Evolutionary conservation across 345 rosid genomes (phyloP), one percentile per base, ranked within the genome.

Genomic region (Physaria fendleri): DNA sequence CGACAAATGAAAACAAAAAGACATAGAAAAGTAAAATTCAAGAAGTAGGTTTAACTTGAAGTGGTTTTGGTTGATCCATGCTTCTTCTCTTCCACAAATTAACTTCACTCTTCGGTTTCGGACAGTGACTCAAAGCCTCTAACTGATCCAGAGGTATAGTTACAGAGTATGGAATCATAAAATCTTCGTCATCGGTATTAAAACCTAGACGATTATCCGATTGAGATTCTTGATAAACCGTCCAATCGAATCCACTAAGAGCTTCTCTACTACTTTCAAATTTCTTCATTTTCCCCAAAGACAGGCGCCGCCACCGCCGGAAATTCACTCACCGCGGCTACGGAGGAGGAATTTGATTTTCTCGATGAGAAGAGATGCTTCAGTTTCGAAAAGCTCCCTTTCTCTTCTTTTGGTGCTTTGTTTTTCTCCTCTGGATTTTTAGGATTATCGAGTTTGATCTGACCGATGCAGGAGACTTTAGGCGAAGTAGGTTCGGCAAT

Each of bases 391-490:
- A 59, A 16, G 25, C 38, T 35, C 41, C 72, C 44, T 45, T 32
- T 18, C 71, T 44, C 52, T 46, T 38, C 68, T n/a, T n/a, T n/a
- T n/a, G n/a, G 25, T 42, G 47, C 32, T 18, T 33, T 65, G 24
- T 29, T 69, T 23, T 20, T 57, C 28, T 41, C 63, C 50, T 56
- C 83, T 11, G 63, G 63, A 22, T 24, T 54, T 39, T 45, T 62
- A 11, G 63, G 34, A 25, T 62, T 69, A 4, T 43, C 42, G 57
- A 28, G 68, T 77, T 90, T 87, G 85, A 91, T 81, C 63, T 87
- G 90, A 52, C 98, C 98, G 74, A 91, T 87, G 73, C 98, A 91
- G 0, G 98, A 91, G 40, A 91, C 75, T 70, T 91, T 91, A 2
- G 98, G 98, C 10, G 98, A 91, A 5, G 80, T 78, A 6, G 98